phyloP scores from a whole-genome alignment of 176 grass and related monocot genomes.

The Avena atlantica region DNA sequence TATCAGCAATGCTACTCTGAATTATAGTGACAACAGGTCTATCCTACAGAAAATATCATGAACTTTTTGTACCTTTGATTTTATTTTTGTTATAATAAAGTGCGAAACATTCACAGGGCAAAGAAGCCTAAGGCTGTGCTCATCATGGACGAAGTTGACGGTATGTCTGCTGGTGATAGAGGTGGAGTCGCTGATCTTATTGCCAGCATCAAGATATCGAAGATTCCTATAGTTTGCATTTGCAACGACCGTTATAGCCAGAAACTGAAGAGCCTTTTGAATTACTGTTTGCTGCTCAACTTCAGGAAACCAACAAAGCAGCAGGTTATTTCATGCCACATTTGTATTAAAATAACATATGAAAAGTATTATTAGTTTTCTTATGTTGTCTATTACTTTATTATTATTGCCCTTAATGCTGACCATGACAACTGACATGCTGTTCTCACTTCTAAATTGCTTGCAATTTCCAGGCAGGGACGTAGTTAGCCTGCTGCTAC shows the following conservation, averaged over 20 bases:
- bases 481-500: constrained; percentile 12
- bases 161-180: constrained; percentile 99
- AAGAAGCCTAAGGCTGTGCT: constrained; percentile 83
- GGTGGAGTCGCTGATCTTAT: constrained; percentile 99
- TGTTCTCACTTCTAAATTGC: constrained; percentile 19
- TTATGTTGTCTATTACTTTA: background rate
- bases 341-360: constrained; percentile 17
- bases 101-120: constrained; percentile 58
- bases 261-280: constrained; percentile 97
- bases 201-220: constrained; percentile 98
- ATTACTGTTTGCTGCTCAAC: constrained; percentile 86
- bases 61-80: constrained; percentile 29
- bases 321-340: constrained; percentile 68
- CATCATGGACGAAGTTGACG: constrained; percentile 98
- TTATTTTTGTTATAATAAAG: constrained; percentile 29
- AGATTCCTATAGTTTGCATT: constrained; percentile 97
- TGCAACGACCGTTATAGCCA: constrained; percentile 99
- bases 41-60: constrained; percentile 37
- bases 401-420: no score
- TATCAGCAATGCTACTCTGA: constrained; percentile 78
- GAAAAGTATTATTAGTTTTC: background rate
- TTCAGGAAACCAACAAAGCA: constrained; percentile 98
- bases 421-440: background rate
- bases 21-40: constrained; percentile 67
- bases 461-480: constrained; percentile 16